Evolutionary conservation across 768 basidiomycete species (phyloP), one percentile per base, ranked within the genome.

Genomic region (Tylopilus vinaceipallidus): DNA sequence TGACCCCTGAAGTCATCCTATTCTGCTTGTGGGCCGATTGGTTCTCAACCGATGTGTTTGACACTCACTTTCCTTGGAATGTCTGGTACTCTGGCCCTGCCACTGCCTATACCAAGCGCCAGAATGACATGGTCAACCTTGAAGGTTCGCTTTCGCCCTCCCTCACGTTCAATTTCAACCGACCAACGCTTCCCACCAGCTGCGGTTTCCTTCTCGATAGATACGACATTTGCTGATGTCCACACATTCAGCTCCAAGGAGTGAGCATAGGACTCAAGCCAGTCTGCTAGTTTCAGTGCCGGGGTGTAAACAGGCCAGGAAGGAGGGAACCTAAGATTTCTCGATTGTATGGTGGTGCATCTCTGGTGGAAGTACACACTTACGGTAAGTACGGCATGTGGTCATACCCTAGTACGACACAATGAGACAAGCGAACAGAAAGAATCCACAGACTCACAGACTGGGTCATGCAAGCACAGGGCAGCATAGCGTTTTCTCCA

Each of bases 201-300:
- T 6, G 72, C 52, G 2, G 54, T 47, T 24, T 59, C 74, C 16
- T 60, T 61, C 42, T 50, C 47, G 16, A 71, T 61, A 1, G 61
- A 56, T 10, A 48, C 8, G 17, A 63, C 74, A 2, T 54, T 60
- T 0, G 77, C 71, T 0, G 74, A 77, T n/a, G 76, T 80, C 84
- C 84, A 86, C 6, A 82, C 75, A 55, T 84, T 80, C 45, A 87
- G 68, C 52, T 86, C 85, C 49, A 86, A 64, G 2, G 72, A 59
- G 11, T 79, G 73, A 1, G 81, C 82, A 59, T 85, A 87, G 48
- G 65, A 72, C 65, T 86, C 85, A 3, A 88, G 73, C 82, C 83
- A 86, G 51, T 81, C 78, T 0, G 83, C 85, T 13, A 87, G 64
- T 76, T 83, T 58, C 38, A 56, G 19, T 13, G 82, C 81, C 4